Base-by-base conservation (phyloP, 2,329 filamentous ascomycete genomes). In the Phoma herbarum region DNA sequence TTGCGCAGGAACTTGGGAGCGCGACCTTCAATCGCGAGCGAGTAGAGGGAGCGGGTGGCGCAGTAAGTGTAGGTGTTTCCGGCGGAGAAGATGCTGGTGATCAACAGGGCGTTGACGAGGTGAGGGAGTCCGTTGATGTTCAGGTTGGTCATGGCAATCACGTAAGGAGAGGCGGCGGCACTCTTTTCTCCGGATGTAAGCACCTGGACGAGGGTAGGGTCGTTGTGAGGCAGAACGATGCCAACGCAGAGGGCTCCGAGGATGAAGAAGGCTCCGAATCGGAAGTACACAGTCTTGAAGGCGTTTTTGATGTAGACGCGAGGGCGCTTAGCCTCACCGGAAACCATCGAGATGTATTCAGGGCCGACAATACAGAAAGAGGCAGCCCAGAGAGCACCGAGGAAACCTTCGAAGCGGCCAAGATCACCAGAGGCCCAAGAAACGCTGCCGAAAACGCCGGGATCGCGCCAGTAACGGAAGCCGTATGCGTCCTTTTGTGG, bases 191-290 rank as follows among this genome's bases (percentile, higher is more conserved):
- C 68, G 33, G 69, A 64, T 8, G 50, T 62, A 35, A 77, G 65
- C 10, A 77, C 73, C 0, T 84, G 88, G 35, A 92, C 80, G 54
- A 90, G 90, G 12, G 90, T 91, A 9, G 91, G 80, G 49, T 93
- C 86, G 63, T 92, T 86, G 60, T 88, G 86, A 0, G 90, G 89
- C 22, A 79, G 61, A 28, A 80, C 74, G 28, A 82, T 78, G 25
- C 81, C 80, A 12, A 80, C 76, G 59, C 76, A 79, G 16, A 83
- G 69, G 7, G 80, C 79, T 20, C 79, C 79, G 1, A 78, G 72
- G 54, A 82, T 79, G 69, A 82, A 82, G 73, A 82, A 82, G 62
- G 79, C 67, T 33, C 76, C 78, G 49, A 82, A 80, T 50, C 81
- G 77, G 65, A 71, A 77, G 69, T 80, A 81, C 28, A 82, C 77